Percentiles rank a stretch among this genome's conserved stretches.
phyloP scores from a whole-genome alignment of 1,284 basidiomycete species.

The Sporisorium exsertum region DNA sequence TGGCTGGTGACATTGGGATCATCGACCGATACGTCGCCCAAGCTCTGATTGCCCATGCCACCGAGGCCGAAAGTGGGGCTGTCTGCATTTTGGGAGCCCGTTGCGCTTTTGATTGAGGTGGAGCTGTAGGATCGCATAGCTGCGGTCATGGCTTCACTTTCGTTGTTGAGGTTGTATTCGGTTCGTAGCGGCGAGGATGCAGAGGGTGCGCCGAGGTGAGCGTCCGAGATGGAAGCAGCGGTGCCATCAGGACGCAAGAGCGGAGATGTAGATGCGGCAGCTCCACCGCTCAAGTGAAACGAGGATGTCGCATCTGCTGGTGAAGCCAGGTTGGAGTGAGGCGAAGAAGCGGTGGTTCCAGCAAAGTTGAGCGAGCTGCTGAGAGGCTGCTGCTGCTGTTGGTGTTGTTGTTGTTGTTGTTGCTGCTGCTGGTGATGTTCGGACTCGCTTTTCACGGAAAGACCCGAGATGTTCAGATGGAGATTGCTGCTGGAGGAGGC shows the following conservation, averaged over 20 bases:
- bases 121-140: slow-evolving; percentile 47
- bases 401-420: slow-evolving; percentile 23
- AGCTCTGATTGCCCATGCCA: slow-evolving; percentile 25
- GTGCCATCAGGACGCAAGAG: slow-evolving; percentile 29
- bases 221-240: slow-evolving; percentile 7
- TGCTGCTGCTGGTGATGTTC: slow-evolving; percentile 21
- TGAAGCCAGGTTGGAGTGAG: slow-evolving; percentile 28
- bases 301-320: slow-evolving; percentile 27
- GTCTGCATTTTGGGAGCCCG: slow-evolving; percentile 42
- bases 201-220: slow-evolving; percentile 21
- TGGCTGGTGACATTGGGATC: slow-evolving; percentile 40
- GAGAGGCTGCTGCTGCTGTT: slow-evolving; percentile 21
- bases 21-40: slow-evolving; percentile 41
- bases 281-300: slow-evolving; percentile 3
- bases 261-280: slow-evolving; percentile 14
- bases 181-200: slow-evolving; percentile 34
- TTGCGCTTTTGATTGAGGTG: slow-evolving; percentile 39
- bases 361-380: slow-evolving; percentile 21
- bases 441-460: slow-evolving; percentile 39
- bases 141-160: slow-evolving; percentile 10
- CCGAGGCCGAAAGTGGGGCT: slow-evolving; percentile 36
- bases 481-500: slow-evolving; percentile 41
- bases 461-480: slow-evolving; percentile 48
- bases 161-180: slow-evolving; percentile 33
- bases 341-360: slow-evolving; percentile 23